Base-by-base conservation (phyloP, 139 green algal genomes). In the Chlamydomonas sp. region DNA sequence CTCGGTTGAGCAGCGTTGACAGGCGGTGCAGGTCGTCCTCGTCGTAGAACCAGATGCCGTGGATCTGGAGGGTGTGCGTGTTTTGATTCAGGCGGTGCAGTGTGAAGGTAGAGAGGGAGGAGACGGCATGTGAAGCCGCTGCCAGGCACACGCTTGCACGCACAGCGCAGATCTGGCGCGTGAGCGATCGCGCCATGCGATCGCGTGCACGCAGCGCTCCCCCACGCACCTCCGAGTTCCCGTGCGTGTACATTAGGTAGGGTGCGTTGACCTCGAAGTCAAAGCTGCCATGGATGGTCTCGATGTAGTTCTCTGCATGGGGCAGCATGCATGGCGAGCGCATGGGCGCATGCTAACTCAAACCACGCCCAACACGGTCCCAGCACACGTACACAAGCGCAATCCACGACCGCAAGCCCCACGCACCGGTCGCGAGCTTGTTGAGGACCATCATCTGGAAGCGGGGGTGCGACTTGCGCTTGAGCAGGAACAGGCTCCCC, bases 31-130 rank as follows among this genome's bases (percentile, higher is more conserved):
- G 85, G 50, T 96, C 90, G 0, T 62, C 65, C n/a, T 84, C 67
- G 2, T 94, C 85, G 64, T 95, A 96, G 59, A 96, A 97, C 91
- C 91, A 97, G 30, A 97, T 88, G 30, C 91, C 90, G 28, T 90
- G 83, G 29, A 96, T 89, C 83, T 93, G 76, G 4, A n/a, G n/a
- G n/a, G n/a, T n/a, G n/a, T n/a, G n/a, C n/a, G n/a, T n/a, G n/a
- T n/a, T n/a, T n/a, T n/a, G n/a, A n/a, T n/a, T n/a, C n/a, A n/a
- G n/a, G n/a, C n/a, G n/a, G n/a, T n/a, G n/a, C n/a, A n/a, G n/a
- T n/a, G n/a, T n/a, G n/a, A n/a, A n/a, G n/a, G n/a, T n/a, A n/a
- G n/a, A n/a, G n/a, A n/a, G n/a, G n/a, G n/a, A n/a, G n/a, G n/a
- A n/a, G n/a, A n/a, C n/a, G n/a, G n/a, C n/a, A n/a, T n/a, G n/a